A percentile compares a stretch with the other conserved stretches of the same genome.
Evolutionary conservation across 2,329 filamentous ascomycete species (phyloP).

Genomic region (Podosphaera aphanis): DNA sequence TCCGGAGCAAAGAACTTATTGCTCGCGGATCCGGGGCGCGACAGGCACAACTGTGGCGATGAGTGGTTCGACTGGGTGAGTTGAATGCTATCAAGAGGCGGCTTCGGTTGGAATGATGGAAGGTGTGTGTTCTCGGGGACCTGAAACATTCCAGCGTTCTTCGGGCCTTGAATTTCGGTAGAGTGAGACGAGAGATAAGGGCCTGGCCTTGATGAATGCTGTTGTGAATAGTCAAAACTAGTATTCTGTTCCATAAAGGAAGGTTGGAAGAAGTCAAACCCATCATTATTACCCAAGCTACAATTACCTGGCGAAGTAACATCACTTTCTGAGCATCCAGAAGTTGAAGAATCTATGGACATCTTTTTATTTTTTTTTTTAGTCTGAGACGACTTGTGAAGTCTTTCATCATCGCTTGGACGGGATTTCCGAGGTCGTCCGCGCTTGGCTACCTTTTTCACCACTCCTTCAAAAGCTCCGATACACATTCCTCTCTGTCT

Average conservation of each 20-base stretch:
- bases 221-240: constrained; percentile 16
- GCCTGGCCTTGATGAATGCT: constrained; percentile 6
- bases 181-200: not conserved
- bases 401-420: constrained; percentile 27
- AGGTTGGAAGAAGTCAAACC: constrained; percentile 17
- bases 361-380: constrained; percentile 26
- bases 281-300: constrained; percentile 20
- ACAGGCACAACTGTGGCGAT: too few relatives aligned
- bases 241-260: constrained; percentile 17
- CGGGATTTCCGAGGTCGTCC: constrained; percentile 39
- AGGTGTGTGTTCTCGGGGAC: not conserved
- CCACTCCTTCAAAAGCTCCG: constrained; percentile 68
- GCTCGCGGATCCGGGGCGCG: too few relatives aligned
- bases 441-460: constrained; percentile 42
- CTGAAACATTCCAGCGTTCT: not conserved
- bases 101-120: not conserved
- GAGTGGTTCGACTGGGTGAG: too few relatives aligned
- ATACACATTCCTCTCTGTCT: constrained; percentile 91
- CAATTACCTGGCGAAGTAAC: constrained; percentile 28
- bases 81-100: too few relatives aligned
- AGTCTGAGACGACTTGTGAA: constrained; percentile 32
- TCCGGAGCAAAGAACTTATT: too few relatives aligned
- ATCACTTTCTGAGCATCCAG: constrained; percentile 31
- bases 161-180: not conserved
- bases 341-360: constrained; percentile 25